phyloP scores from a whole-genome alignment of 1,139 yeast genomes.

The Taphrina populina region DNA sequence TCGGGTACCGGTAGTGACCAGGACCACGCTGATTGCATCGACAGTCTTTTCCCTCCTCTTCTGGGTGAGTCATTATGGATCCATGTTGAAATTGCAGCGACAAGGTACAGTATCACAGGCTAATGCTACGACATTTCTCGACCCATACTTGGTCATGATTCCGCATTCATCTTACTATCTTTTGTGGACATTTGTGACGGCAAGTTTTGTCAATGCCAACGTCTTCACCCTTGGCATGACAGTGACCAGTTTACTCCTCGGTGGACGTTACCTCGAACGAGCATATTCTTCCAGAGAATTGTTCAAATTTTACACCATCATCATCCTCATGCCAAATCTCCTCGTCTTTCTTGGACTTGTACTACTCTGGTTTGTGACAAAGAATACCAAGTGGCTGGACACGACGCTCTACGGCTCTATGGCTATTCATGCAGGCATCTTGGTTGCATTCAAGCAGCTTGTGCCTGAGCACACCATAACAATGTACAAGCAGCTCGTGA shows the following conservation, averaged over 20 bases:
- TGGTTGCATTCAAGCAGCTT: slow-evolving; percentile 83
- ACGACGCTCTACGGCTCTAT: slow-evolving; percentile 66
- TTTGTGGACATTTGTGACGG: slow-evolving; percentile 75
- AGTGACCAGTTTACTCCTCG: slow-evolving; percentile 53
- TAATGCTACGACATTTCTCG: not conserved
- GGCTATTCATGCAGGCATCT: slow-evolving; percentile 67
- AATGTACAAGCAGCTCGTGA: slow-evolving; percentile 61
- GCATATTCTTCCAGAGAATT: slow-evolving; percentile 63
- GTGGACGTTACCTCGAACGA: slow-evolving; percentile 56
- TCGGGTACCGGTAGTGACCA: slow-evolving; percentile 21
- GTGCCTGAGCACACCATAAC: slow-evolving; percentile 83
- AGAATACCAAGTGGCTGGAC: slow-evolving; percentile 23
- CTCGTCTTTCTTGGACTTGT: slow-evolving; percentile 51
- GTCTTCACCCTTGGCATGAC: slow-evolving; percentile 54
- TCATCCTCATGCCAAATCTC: slow-evolving; percentile 62
- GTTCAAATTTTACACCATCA: slow-evolving; percentile 57
- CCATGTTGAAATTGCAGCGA: no score
- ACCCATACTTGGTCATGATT: slow-evolving; percentile 57
- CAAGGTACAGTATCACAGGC: not conserved
- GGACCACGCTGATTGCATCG: slow-evolving; percentile 11
- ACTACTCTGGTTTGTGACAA: slow-evolving; percentile 43
- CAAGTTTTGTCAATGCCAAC: slow-evolving; percentile 69
- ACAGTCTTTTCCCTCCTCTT: slow-evolving; percentile 17
- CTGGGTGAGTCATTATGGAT: slow-evolving; percentile 20
- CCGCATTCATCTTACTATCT: slow-evolving; percentile 59